Evolutionary conservation across 257 asterid species (phyloP).

Genomic region (Ballota nigra): DNA sequence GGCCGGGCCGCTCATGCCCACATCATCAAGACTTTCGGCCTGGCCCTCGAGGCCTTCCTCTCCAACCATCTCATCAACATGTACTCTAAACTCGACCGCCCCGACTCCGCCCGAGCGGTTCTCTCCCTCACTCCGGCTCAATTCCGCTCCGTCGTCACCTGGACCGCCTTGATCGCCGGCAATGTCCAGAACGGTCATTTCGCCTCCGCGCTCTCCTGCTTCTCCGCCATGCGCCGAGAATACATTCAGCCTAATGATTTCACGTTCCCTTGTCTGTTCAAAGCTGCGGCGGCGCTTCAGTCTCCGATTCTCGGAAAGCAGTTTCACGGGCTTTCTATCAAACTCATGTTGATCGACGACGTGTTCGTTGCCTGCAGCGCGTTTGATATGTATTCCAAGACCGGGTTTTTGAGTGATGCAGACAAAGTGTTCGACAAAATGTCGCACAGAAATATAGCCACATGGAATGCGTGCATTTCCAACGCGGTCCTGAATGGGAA

Average conservation of each 20-base stretch:
- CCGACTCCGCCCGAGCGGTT: constrained; percentile 50
- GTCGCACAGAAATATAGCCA: constrained; percentile 62
- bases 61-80: constrained; percentile 78
- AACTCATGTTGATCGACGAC: constrained; percentile 41
- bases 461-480: constrained; percentile 81
- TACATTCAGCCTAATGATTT: constrained; percentile 72
- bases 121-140: constrained; percentile 48
- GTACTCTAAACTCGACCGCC: constrained; percentile 81
- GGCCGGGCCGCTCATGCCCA: constrained; percentile 74
- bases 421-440: constrained; percentile 71
- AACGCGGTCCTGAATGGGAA: constrained; percentile 60
- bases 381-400: constrained; percentile 70
- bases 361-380: constrained; percentile 84
- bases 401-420: constrained; percentile 40
- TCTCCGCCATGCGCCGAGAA: constrained; percentile 60
- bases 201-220: constrained; percentile 45
- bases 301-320: constrained; percentile 55
- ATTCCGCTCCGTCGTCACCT: constrained; percentile 84
- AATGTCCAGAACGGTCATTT: constrained; percentile 73
- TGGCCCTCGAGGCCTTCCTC: constrained; percentile 53
- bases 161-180: constrained; percentile 87
- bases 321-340: constrained; percentile 63
- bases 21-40: constrained; percentile 40
- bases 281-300: constrained; percentile 56
- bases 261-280: constrained; percentile 84